A percentile compares a stretch with the other conserved stretches of the same genome.
Conservation (phyloP, 805 yeast species). For the Nakazawaea ambrosiae region DNA sequence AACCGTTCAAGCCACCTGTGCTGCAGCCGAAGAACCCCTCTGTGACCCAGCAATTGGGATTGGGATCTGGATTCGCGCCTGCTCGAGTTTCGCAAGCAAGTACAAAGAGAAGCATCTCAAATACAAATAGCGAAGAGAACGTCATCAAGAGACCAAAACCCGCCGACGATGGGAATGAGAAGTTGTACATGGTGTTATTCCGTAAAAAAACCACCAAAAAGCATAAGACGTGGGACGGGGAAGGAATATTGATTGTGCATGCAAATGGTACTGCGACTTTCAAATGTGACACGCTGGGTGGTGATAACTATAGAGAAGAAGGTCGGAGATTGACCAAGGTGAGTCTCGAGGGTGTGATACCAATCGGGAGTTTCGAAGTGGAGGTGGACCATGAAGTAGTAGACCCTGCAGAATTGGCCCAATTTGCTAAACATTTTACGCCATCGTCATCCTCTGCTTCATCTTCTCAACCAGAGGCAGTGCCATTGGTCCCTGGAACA, state of each 20-base stretch:
- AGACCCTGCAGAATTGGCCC: constrained; percentile 17
- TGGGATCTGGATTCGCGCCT: too few species aligned
- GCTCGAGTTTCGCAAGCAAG: background rate
- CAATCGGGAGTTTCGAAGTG: constrained; percentile 54
- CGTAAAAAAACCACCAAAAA: constrained; percentile 70
- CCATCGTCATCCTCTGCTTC: too few species aligned
- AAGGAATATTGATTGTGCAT: constrained; percentile 51
- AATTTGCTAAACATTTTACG: constrained; percentile 1
- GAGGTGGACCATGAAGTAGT: constrained; percentile 46
- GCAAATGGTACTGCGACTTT: constrained; percentile 20
- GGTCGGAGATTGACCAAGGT: constrained; percentile 8
- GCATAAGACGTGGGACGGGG: constrained; percentile 94
- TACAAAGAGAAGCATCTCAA: background rate
- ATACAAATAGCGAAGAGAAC: background rate
- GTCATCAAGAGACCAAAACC: too few species aligned
- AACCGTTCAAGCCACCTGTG: constrained; percentile 7
- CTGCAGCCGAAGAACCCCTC: too few species aligned
- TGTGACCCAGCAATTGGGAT: too few species aligned
- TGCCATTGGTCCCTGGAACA: background rate
- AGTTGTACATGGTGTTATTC: constrained; percentile 41
- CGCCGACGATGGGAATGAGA: too few species aligned
- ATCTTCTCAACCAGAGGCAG: background rate
- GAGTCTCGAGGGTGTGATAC: constrained; percentile 31
- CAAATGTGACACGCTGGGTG: constrained; percentile 24
- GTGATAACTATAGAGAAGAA: constrained; percentile 17